Evolutionary conservation across 2,329 filamentous ascomycete species (phyloP).

Genomic region (Pseudocercospora ulei): DNA sequence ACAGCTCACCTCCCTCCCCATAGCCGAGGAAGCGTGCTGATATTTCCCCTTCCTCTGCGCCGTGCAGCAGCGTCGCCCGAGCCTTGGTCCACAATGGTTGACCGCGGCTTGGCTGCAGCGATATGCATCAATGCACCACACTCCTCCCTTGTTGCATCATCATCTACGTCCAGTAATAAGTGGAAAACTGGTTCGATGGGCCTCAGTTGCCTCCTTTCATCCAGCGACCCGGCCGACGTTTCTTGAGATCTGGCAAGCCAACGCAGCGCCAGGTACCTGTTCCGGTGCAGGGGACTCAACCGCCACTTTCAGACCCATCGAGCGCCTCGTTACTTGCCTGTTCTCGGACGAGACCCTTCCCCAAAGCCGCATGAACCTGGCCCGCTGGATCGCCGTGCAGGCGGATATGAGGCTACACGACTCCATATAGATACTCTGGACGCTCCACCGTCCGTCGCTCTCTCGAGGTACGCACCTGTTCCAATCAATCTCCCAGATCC

Average conservation of each 20-base stretch:
- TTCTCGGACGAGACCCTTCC: conserved; percentile 10
- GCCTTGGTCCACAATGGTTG: conserved; percentile 15
- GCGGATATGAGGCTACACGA: conserved; percentile 12
- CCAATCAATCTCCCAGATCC: conserved; percentile 18
- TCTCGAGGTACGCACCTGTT: conserved; percentile 15
- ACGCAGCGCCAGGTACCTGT: conserved; percentile 8
- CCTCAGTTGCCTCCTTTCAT: conserved; percentile 16
- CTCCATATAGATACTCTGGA: conserved; percentile 22
- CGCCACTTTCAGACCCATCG: conserved; percentile 14
- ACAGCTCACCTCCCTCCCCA: conserved; percentile 12
- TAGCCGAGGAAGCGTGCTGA: conserved; percentile 10
- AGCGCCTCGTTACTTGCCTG: conserved; percentile 7
- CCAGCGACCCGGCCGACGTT: conserved; percentile 11
- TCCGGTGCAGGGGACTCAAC: conserved; percentile 14
- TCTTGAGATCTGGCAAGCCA: conserved; percentile 7
- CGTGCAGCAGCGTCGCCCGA: conserved; percentile 8
- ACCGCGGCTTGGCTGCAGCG: conserved; percentile 11
- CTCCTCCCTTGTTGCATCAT: conserved; percentile 14
- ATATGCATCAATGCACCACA: conserved; percentile 14
- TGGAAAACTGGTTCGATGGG: conserved; percentile 17
- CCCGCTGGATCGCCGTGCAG: conserved; percentile 7
- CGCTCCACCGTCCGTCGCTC: conserved; percentile 15
- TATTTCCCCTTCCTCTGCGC: conserved; percentile 14
- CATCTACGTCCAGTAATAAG: conserved; percentile 14
- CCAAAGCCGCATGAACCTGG: conserved; percentile 6